phyloP scores from a whole-genome alignment of 1,284 basidiomycete species.

The Pyrrhoderma noxium region DNA sequence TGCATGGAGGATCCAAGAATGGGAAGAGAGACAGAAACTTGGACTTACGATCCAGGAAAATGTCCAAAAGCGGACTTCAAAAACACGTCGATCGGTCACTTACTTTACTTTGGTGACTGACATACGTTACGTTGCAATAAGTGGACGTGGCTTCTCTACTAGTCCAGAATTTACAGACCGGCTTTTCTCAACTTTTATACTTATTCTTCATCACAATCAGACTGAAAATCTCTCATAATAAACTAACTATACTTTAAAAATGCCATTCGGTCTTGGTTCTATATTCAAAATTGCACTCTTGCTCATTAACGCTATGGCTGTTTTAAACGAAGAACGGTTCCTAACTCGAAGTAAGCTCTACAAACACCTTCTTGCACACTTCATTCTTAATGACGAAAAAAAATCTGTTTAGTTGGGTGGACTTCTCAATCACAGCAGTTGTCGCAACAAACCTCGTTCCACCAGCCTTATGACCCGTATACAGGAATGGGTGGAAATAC shows the following conservation, averaged over 20 bases:
- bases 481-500: constrained; percentile 41
- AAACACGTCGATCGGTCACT: not conserved
- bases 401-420: constrained; percentile 74
- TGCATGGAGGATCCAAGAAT: constrained; percentile 1
- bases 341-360: constrained; percentile 75
- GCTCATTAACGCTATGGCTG: constrained; percentile 88
- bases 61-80: not conserved
- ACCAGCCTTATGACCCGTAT: constrained; percentile 59
- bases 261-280: constrained; percentile 41
- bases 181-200: no score
- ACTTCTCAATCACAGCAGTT: constrained; percentile 49
- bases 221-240: no score
- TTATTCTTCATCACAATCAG: no score
- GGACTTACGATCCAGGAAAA: not conserved
- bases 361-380: no score
- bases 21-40: not conserved
- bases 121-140: no score
- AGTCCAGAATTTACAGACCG: no score
- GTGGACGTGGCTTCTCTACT: no score
- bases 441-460: constrained; percentile 45
- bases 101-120: no score
- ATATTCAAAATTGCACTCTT: constrained; percentile 72
- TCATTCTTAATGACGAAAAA: no score
- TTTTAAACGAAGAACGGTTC: constrained; percentile 93
- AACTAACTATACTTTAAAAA: no score